Base-by-base conservation (phyloP, 2,329 filamentous ascomycete species). In the Aspergillus chevalieri region DNA sequence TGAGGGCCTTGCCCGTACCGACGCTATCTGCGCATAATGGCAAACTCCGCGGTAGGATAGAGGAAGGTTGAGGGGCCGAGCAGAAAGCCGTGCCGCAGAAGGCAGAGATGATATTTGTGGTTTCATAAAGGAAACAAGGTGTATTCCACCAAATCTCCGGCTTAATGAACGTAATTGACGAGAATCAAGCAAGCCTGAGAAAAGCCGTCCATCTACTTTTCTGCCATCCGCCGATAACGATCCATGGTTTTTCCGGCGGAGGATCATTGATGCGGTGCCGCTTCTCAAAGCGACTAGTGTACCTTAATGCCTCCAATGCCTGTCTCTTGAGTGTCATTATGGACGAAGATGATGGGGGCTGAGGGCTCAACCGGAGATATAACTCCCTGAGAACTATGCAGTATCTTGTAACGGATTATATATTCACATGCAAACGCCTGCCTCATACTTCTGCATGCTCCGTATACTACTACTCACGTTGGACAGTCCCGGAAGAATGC, bases 11-110 rank as follows among this genome's bases (percentile, higher is more conserved):
- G 57, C 56, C 47, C 50, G 56, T 42, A 54, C 22, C 21, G 47
- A 10, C 36, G 62, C 50, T 19, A 58, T 57, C 30, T 52, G 55
- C 42, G 54, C 48, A 51, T 66, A 63, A 49, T 51, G 59, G 46
- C 59, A 61, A 19, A 52, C 56, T 49, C 59, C 55, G 50, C 52
- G 56, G 52, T 50, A 44, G 14, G 49, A 26, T 43, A 41, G 41
- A 28, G 46, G 45, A 17, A 46, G 48, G 6, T 41, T 44, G 7
- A 42, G 47, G 8, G 56, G 42, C 10, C 38, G 38, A 4, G 48
- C 54, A 34, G 54, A 60, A 48, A 59, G 52, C 44, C 55, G 57
- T 36, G 57, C 54, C 57, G 54, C 56, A 47, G 50, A 55, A 42
- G 59, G 52, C 48, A 66, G 53, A 19, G 52, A 47, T 12, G 47